Base-by-base conservation (phyloP, 441 rosid genomes). In the Breynia disticha region DNA sequence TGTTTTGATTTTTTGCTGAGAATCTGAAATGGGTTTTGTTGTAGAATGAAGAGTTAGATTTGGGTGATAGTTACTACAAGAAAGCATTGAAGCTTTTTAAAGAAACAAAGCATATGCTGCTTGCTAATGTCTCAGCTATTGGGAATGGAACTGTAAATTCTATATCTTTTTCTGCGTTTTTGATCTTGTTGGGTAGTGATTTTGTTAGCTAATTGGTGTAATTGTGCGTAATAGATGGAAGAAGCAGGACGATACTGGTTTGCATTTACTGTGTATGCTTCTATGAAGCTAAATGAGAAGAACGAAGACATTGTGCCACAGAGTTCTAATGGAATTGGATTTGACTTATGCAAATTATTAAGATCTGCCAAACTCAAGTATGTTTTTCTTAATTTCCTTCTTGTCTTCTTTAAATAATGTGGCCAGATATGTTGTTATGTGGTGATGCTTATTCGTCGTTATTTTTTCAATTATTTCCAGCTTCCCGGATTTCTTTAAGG, bases 191-290 rank as follows among this genome's bases (percentile, higher is more conserved):
- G 10, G 20, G 13, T 1, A 13, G 16, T 43, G 7, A 11, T 47
- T 38, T 45, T 4, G 16, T 5, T 6, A 1, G 9, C 20, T 45
- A 59, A 42, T 42, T 18, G 16, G 19, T 51, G 51, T 24, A 44
- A 16, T 51, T 12, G 55, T 61, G 16, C 67, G 54, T 57, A 1
- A 62, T 72, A 86, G 95, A 66, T 57, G 44, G 98, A 91, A 65
- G 98, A 91, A 72, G 85, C 85, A 9, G 97, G 84, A 65, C 75
- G 82, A 71, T 86, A 72, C 70, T 88, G 91, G 95, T 84, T 79
- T 70, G 87, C 95, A 1, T 88, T 88, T 63, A 75, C 88, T 46
- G 68, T 76, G 46, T 91, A 67, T 57, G 78, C 90, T 5, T 77
- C 81, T 24, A 82, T 68, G 70, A 80, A 70, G 75, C 69, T 86